Evolutionary conservation across 108 stramenopile genomes (phyloP).

Genomic region (Cylindrotheca closterium): DNA sequence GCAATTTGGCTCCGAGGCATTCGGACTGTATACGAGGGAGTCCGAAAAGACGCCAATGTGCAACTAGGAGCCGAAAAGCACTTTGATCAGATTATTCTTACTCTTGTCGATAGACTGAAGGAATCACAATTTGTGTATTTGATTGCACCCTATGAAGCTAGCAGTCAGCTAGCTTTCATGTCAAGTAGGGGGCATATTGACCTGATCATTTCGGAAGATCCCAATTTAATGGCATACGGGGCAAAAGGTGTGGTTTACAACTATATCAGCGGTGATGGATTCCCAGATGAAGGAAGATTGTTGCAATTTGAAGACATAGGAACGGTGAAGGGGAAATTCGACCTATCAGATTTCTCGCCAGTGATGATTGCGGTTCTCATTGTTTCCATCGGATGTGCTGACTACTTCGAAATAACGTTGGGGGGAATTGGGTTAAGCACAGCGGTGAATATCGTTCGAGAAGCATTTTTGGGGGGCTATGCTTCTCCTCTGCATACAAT

Average conservation of each 20-base stretch:
- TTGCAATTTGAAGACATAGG: conserved; percentile 29
- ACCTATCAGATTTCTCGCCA: conserved; percentile 70
- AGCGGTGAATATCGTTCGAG: conserved; percentile 67
- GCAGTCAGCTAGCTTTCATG: conserved; percentile 94
- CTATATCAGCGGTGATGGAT: conserved; percentile 47
- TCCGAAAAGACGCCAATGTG: conserved; percentile 50
- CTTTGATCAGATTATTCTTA: conserved; percentile 24
- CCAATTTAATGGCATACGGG: conserved; percentile 89
- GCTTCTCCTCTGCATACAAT: too few species aligned
- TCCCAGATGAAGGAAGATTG: conserved; percentile 16
- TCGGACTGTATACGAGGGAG: conserved; percentile 9
- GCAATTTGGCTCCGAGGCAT: conserved; percentile 9
- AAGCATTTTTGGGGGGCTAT: conserved; percentile 25
- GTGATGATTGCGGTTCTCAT: conserved; percentile 90
- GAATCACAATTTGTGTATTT: conserved; percentile 46
- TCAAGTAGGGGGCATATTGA: conserved; percentile 62
- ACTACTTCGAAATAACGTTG: conserved; percentile 85
- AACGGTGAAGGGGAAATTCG: conserved; percentile 1
- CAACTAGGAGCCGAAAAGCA: conserved; percentile 61
- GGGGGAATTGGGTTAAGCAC: conserved; percentile 86
- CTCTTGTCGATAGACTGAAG: conserved; percentile 37
- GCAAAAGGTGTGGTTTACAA: conserved; percentile 81
- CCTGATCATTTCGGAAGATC: conserved; percentile 94
- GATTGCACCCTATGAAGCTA: conserved; percentile 98
- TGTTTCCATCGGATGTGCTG: conserved; percentile 93